Conservation (phyloP, 2,329 filamentous ascomycete genomes). For the Alternaria consortialis region DNA sequence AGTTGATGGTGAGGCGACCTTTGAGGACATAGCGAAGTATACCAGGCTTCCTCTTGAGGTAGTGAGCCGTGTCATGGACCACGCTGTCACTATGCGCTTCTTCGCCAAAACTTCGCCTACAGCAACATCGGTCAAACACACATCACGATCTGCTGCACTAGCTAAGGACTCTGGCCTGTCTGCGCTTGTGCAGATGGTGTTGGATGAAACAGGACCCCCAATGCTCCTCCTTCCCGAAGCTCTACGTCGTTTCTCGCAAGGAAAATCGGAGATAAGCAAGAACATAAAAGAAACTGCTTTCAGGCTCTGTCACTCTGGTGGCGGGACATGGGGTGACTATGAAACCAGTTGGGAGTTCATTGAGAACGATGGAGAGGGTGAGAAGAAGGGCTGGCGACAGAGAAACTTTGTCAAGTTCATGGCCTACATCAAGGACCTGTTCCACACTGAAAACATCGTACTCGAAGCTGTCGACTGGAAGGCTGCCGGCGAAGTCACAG, state of each 20-base stretch:
- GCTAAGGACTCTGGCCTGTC: constrained; percentile 34
- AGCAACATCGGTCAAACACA: constrained; percentile 32
- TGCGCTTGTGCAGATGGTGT: constrained; percentile 36
- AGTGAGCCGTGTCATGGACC: constrained; percentile 44
- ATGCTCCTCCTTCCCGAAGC: constrained; percentile 43
- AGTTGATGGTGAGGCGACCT: constrained; percentile 56
- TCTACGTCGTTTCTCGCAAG: constrained; percentile 35
- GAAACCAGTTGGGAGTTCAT: constrained; percentile 41
- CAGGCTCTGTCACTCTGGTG: constrained; percentile 39
- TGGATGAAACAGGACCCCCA: constrained; percentile 38
- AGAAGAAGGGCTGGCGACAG: constrained; percentile 44
- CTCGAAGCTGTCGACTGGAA: constrained; percentile 40
- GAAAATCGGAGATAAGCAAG: constrained; percentile 33
- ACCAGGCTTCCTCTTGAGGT: constrained; percentile 39
- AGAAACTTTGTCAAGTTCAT: constrained; percentile 46
- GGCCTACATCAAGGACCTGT: constrained; percentile 46
- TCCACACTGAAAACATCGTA: constrained; percentile 38
- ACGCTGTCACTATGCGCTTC: constrained; percentile 48
- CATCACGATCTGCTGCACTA: constrained; percentile 42
- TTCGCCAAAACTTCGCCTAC: constrained; percentile 39
- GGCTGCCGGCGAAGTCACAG: constrained; percentile 29
- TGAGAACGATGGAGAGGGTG: constrained; percentile 43
- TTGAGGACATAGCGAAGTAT: constrained; percentile 39
- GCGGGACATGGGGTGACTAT: constrained; percentile 30
- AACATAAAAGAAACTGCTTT: constrained; percentile 41